Evolutionary conservation across 2,329 filamentous ascomycete species (phyloP).

Genomic region (Fusarium vanettenii): DNA sequence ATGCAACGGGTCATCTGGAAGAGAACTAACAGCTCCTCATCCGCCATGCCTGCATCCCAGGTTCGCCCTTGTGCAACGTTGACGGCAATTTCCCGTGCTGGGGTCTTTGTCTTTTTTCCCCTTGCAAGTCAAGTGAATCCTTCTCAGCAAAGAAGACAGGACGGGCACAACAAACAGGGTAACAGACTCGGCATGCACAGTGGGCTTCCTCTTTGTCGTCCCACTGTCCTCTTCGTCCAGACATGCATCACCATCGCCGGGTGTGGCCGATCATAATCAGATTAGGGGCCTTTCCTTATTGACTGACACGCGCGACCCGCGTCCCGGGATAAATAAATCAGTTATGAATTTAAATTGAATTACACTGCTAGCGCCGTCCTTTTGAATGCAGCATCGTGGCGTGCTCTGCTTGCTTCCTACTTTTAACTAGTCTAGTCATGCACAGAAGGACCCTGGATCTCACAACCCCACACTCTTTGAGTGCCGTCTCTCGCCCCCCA

Average conservation of each 20-base stretch:
- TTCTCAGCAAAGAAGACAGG: neutral
- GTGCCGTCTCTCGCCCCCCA: neutral
- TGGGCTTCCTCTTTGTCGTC: neutral
- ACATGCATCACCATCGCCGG: neutral
- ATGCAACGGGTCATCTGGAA: constrained; percentile 5
- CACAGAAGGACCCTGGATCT: constrained; percentile 31
- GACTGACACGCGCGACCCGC: neutral
- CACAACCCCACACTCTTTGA: constrained; percentile 34
- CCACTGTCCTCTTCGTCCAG: constrained; percentile 7
- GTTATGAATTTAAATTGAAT: neutral
- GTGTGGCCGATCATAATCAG: constrained; percentile 32
- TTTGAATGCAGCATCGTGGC: constrained; percentile 24
- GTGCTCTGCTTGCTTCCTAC: neutral
- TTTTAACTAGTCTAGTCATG: constrained; percentile 8
- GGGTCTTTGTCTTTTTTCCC: neutral
- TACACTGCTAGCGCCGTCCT: neutral
- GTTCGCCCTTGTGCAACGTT: constrained; percentile 4
- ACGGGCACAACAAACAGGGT: neutral
- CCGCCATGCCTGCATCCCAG: constrained; percentile 6
- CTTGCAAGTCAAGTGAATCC: neutral
- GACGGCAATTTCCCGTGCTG: constrained; percentile 5
- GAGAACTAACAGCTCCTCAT: neutral
- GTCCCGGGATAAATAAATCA: neutral
- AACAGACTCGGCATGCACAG: constrained; percentile 10
- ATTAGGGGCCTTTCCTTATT: neutral